Evolutionary conservation across 306 rosid species (phyloP).

Genomic region (Mimosa bimucronata): DNA sequence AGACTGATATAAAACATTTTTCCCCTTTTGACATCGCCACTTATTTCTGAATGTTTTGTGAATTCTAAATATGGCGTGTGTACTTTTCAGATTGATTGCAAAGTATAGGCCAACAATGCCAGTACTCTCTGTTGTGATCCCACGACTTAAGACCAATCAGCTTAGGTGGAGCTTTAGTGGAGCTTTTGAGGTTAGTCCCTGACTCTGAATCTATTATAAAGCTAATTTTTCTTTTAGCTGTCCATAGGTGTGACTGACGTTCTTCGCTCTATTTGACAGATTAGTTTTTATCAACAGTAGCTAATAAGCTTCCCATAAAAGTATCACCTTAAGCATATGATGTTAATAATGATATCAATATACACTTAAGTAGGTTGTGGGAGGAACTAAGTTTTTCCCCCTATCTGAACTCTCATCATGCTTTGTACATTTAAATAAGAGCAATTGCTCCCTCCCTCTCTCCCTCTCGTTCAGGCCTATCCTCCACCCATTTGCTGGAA

Average conservation of each 20-base stretch:
- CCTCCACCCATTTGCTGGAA: slow-evolving; percentile 41
- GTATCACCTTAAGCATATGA: neutral
- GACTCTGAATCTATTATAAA: slow-evolving; percentile 24
- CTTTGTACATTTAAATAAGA: slow-evolving; percentile 26
- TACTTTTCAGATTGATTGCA: slow-evolving; percentile 77
- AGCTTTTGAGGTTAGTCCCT: slow-evolving; percentile 84
- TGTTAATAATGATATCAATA: neutral
- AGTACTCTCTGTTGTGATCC: slow-evolving; percentile 87
- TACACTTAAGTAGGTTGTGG: neutral
- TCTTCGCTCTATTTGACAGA: slow-evolving; percentile 10
- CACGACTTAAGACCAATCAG: slow-evolving; percentile 78
- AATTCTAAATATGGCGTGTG: slow-evolving; percentile 1
- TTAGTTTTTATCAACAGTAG: neutral
- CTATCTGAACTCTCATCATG: neutral
- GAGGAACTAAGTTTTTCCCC: neutral
- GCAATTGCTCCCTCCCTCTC: slow-evolving; percentile 33
- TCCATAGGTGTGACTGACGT: slow-evolving; percentile 7
- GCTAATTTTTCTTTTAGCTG: slow-evolving; percentile 16
- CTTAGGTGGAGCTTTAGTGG: slow-evolving; percentile 96
- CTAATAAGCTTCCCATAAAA: neutral
- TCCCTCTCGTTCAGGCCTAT: slow-evolving; percentile 49
- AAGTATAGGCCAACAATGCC: slow-evolving; percentile 97
- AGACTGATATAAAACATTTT: neutral
- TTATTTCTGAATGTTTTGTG: neutral
- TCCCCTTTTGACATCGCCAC: slow-evolving; percentile 24